Conservation (phyloP, 306 rosid species). For the Adenanthera pavonina region DNA sequence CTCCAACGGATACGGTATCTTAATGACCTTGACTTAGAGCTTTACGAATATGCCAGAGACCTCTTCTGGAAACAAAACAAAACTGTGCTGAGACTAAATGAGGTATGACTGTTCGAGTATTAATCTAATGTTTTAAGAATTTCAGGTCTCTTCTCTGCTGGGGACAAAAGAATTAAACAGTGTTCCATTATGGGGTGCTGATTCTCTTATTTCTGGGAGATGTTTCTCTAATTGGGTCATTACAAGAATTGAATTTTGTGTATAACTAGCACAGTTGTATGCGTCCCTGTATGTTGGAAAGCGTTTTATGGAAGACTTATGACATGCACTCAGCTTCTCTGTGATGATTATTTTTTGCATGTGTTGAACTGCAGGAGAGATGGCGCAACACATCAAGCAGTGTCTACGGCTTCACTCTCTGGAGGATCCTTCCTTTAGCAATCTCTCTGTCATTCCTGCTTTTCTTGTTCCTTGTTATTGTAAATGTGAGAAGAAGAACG, state of each 20-base stretch:
- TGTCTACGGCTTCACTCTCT: constrained; percentile 38
- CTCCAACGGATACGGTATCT: constrained; percentile 67
- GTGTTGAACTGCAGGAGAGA: constrained; percentile 59
- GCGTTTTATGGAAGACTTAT: neutral
- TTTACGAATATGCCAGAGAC: constrained; percentile 70
- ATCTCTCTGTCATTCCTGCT: constrained; percentile 47
- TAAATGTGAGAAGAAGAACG: constrained; percentile 71
- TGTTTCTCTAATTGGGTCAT: neutral
- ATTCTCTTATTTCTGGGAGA: neutral
- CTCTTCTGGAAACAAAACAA: constrained; percentile 66
- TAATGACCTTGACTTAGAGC: constrained; percentile 88
- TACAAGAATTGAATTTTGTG: neutral
- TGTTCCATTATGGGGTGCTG: neutral
- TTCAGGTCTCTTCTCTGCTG: neutral
- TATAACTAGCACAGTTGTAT: neutral
- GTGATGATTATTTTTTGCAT: constrained; percentile 20
- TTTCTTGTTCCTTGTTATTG: constrained; percentile 54
- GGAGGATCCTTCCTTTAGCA: constrained; percentile 55
- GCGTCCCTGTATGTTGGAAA: neutral
- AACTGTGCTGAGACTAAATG: constrained; percentile 43
- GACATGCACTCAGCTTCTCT: constrained; percentile 4
- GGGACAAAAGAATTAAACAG: neutral
- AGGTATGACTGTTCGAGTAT: constrained; percentile 55
- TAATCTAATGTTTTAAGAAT: neutral
- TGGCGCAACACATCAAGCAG: constrained; percentile 50